Conservation (phyloP, 1,139 yeast species). For the Taphrina communis region DNA sequence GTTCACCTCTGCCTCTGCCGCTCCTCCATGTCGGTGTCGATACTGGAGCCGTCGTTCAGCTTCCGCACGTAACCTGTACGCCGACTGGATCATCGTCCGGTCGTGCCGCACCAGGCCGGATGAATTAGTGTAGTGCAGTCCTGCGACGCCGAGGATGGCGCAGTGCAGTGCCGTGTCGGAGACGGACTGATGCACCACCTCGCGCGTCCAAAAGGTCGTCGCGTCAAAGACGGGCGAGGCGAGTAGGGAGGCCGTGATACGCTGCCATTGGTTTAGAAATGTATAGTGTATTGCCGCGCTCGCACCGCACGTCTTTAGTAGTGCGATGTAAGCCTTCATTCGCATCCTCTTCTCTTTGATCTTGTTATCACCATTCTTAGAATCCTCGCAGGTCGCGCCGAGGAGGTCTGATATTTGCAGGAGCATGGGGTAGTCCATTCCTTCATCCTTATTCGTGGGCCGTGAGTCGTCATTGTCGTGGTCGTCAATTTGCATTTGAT, state of each 20-base stretch:
- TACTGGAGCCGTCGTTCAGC: slow-evolving; percentile 26
- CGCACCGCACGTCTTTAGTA: slow-evolving; percentile 17
- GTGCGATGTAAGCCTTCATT: slow-evolving; percentile 1
- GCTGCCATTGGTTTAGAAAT: slow-evolving; percentile 22
- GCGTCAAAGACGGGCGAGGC: slow-evolving; percentile 16
- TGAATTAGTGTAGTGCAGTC: slow-evolving; percentile 9
- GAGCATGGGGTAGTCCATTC: slow-evolving; percentile 7
- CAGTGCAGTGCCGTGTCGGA: slow-evolving; percentile 18
- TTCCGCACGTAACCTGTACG: slow-evolving; percentile 27
- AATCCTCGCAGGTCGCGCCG: not conserved
- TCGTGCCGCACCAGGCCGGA: not conserved
- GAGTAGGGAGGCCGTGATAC: slow-evolving; percentile 2
- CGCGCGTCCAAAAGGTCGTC: slow-evolving; percentile 13
- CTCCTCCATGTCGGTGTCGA: no score
- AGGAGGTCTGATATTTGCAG: slow-evolving; percentile 20
- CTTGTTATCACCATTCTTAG: not conserved
- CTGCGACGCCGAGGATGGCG: slow-evolving; percentile 25
- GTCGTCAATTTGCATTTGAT: slow-evolving; percentile 19
- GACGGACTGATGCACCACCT: slow-evolving; percentile 5
- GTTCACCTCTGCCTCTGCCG: not conserved
- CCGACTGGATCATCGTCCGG: slow-evolving; percentile 1
- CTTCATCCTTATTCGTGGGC: not conserved
- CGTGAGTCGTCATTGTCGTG: not conserved
- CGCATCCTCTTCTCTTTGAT: not conserved
- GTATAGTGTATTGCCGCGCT: slow-evolving; percentile 5